Percentiles rank a stretch among this genome's conserved stretches.
Conservation (phyloP, 2,329 filamentous ascomycete species). For the Colletotrichum sp. region DNA sequence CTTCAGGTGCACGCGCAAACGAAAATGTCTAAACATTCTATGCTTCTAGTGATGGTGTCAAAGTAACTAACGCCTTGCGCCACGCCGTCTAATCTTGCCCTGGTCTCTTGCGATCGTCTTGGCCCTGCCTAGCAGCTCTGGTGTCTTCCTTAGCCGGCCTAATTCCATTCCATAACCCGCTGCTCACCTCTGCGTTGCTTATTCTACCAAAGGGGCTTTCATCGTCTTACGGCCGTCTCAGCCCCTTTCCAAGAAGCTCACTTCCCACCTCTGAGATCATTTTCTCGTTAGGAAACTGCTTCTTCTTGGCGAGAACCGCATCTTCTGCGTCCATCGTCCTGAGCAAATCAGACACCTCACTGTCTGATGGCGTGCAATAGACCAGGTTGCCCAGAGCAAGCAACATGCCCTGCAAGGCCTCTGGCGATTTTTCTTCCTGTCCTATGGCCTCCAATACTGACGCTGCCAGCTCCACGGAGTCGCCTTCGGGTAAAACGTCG, state of each 20-base stretch:
- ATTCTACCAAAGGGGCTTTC: neutral
- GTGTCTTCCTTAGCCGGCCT: neutral
- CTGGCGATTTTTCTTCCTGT: slow-evolving; percentile 64
- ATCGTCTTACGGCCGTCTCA: slow-evolving; percentile 35
- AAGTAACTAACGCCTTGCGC: slow-evolving; percentile 5
- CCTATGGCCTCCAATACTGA: slow-evolving; percentile 76
- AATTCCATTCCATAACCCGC: neutral
- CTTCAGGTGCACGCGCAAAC: neutral
- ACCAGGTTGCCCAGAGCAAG: slow-evolving; percentile 77
- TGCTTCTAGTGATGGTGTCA: neutral
- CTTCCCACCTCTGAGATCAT: slow-evolving; percentile 60
- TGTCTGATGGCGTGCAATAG: slow-evolving; percentile 72
- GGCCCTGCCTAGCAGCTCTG: neutral
- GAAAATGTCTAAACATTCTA: neutral
- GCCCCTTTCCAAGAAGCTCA: slow-evolving; percentile 56
- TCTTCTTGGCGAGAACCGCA: slow-evolving; percentile 64
- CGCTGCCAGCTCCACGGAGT: slow-evolving; percentile 83
- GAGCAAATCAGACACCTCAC: slow-evolving; percentile 82
- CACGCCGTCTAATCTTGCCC: neutral
- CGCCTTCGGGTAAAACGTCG: slow-evolving; percentile 67
- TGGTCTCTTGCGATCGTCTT: neutral
- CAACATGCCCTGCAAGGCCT: slow-evolving; percentile 79
- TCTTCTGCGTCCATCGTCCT: slow-evolving; percentile 76
- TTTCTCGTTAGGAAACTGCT: slow-evolving; percentile 60
- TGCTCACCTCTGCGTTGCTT: neutral